Percentiles rank a stretch among this genome's conserved stretches.
Conservation (phyloP, 495 filamentous ascomycete species). For the Podospora sp. region DNA sequence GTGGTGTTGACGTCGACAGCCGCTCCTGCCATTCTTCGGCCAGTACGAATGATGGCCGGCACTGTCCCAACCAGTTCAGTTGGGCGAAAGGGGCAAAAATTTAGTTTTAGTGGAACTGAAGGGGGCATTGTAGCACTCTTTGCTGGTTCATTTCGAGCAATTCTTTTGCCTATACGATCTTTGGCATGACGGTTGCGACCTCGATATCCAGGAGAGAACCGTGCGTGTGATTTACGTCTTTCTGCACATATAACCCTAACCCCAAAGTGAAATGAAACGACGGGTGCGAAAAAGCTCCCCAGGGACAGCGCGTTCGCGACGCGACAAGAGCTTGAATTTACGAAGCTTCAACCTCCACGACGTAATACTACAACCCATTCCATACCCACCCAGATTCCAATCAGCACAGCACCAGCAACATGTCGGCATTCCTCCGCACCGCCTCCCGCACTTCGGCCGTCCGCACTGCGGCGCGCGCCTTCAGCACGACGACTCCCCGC, state of each 20-base stretch:
- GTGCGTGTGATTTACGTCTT: too few species aligned
- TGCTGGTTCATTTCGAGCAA: too few species aligned
- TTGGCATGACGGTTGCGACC: too few species aligned
- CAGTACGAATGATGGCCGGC: too few species aligned
- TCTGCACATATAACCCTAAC: not conserved
- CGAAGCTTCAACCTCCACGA: not conserved
- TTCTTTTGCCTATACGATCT: too few species aligned
- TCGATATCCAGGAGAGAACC: too few species aligned
- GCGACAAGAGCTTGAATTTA: not conserved
- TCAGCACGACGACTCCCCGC: slow-evolving; percentile 59
- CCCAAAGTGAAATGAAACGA: not conserved
- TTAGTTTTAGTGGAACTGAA: too few species aligned
- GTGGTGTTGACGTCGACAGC: not conserved
- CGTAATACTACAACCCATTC: not conserved
- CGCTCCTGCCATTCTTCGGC: not conserved
- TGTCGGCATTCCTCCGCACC: slow-evolving; percentile 50
- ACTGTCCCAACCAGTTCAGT: too few species aligned
- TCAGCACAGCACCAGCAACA: slow-evolving; percentile 20
- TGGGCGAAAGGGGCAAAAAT: too few species aligned
- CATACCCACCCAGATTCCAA: slow-evolving; percentile 10
- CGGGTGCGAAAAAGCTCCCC: not conserved
- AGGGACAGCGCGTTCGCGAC: not conserved
- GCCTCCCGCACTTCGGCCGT: slow-evolving; percentile 37
- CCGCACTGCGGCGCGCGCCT: slow-evolving; percentile 51
- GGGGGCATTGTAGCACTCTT: too few species aligned